A percentile compares a stretch with the other conserved stretches of the same genome.
These are phyloP conservation scores for Medicago ruthenica DNA, from an alignment of 306 rosid species.

Conservation along the genomic window DNA sequence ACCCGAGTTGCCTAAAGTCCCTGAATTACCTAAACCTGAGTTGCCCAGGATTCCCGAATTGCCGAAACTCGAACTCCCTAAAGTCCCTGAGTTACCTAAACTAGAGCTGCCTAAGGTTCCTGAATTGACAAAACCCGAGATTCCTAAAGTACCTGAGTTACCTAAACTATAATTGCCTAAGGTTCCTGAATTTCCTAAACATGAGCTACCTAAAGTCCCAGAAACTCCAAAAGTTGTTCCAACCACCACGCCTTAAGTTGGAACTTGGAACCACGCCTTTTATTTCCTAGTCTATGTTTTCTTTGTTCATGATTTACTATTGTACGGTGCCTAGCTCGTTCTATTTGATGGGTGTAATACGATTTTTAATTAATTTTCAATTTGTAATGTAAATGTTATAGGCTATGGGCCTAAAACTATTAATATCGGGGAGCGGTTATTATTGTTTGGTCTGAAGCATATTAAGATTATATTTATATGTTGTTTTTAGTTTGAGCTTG, in stretches of 20 bases:
- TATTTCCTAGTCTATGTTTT: too few relatives aligned
- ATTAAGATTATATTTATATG: too few relatives aligned
- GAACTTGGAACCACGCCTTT: background rate
- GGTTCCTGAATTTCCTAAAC: background rate
- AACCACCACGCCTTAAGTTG: conserved; percentile 20
- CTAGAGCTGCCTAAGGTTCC: too few relatives aligned
- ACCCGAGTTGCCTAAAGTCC: too few relatives aligned
- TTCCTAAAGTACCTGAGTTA: too few relatives aligned
- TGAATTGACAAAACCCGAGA: too few relatives aligned
- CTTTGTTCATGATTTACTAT: background rate
- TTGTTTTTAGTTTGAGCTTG: background rate
- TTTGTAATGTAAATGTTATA: background rate
- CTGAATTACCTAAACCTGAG: too few relatives aligned
- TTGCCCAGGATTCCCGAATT: too few relatives aligned
- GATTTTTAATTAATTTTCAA: background rate
- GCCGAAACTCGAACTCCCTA: too few relatives aligned
- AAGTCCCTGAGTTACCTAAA: too few relatives aligned
- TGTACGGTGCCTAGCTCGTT: background rate
- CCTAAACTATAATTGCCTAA: too few relatives aligned
- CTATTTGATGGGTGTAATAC: background rate
- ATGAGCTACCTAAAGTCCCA: background rate
- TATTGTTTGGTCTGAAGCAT: background rate
- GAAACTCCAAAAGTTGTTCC: conserved; percentile 4
- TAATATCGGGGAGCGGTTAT: background rate
- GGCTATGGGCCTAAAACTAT: background rate